A percentile compares a stretch with the other conserved stretches of the same genome.
These are phyloP conservation scores for Diaporthe humulicola DNA, from an alignment of 2,329 filamentous ascomycete genomes.

Conservation along the genomic window DNA sequence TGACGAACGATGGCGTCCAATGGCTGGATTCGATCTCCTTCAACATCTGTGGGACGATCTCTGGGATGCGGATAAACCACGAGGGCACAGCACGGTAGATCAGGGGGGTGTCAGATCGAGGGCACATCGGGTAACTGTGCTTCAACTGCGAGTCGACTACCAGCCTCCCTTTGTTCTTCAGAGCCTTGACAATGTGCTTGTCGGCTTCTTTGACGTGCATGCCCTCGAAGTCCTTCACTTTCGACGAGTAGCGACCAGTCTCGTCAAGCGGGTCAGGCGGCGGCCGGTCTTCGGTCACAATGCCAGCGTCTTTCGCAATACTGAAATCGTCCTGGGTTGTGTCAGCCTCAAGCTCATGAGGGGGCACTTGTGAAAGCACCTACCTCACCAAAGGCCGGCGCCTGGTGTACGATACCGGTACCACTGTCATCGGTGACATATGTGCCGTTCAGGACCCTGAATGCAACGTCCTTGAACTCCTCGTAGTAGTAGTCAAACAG, in stretches of 20 bases:
- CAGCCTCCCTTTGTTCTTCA: slow-evolving; percentile 82
- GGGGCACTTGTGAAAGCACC: slow-evolving; percentile 59
- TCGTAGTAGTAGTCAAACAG: slow-evolving; percentile 92
- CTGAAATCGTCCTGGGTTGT: slow-evolving; percentile 82
- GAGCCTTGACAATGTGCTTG: slow-evolving; percentile 90
- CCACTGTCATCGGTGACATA: slow-evolving; percentile 93
- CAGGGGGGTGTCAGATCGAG: slow-evolving; percentile 92
- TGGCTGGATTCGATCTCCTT: slow-evolving; percentile 89
- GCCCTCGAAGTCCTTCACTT: slow-evolving; percentile 85
- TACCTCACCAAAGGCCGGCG: slow-evolving; percentile 88
- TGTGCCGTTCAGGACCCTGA: slow-evolving; percentile 83
- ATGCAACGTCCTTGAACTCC: slow-evolving; percentile 87
- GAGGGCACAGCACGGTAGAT: slow-evolving; percentile 94
- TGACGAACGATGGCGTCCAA: slow-evolving; percentile 92
- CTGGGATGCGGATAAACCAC: slow-evolving; percentile 92
- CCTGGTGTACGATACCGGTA: slow-evolving; percentile 94
- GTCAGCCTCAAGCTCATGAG: not conserved
- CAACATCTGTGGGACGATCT: slow-evolving; percentile 89
- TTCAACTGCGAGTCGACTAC: slow-evolving; percentile 88
- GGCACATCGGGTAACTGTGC: slow-evolving; percentile 95
- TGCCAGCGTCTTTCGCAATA: slow-evolving; percentile 80
- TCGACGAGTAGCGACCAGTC: slow-evolving; percentile 81
- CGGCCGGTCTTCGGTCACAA: slow-evolving; percentile 80
- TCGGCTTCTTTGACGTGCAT: slow-evolving; percentile 94
- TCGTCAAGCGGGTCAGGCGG: slow-evolving; percentile 96